Conservation (phyloP, 75 land plant species). For the Selaginella tamariscina region DNA sequence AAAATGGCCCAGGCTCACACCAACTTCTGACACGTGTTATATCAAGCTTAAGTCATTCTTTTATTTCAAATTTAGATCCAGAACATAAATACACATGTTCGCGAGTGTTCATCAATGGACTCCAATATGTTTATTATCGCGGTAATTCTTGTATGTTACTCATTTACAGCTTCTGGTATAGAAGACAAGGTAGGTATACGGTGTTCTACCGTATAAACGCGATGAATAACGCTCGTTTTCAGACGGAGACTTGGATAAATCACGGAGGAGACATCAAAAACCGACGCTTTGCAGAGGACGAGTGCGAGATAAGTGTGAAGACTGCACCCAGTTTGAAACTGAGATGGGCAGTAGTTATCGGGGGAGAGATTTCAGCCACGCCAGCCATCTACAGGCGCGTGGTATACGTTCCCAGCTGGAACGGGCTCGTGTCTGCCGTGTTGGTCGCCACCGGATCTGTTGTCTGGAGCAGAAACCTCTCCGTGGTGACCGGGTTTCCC, state of each 20-base stretch:
- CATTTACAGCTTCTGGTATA: no score
- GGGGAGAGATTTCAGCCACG: background rate
- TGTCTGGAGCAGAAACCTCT: slow-evolving; percentile 27
- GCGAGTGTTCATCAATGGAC: no score
- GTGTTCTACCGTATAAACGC: no score
- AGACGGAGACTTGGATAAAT: background rate
- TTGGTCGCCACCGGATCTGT: slow-evolving; percentile 14
- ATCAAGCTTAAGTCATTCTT: no score
- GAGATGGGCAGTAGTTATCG: background rate
- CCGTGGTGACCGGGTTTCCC: slow-evolving; percentile 14
- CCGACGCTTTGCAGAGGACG: background rate
- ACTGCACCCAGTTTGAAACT: background rate
- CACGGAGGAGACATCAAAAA: background rate
- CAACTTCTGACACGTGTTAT: no score
- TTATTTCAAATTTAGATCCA: no score
- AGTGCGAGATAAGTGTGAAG: background rate
- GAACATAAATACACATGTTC: no score
- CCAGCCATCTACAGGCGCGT: background rate
- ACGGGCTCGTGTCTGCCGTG: slow-evolving; percentile 23
- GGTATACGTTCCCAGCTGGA: background rate
- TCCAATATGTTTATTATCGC: no score
- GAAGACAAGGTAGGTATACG: no score
- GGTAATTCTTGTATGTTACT: no score
- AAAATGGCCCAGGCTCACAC: no score
- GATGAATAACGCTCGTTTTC: no score